Conservation (phyloP, 176 grass and related monocot genomes). For the Metroxylon sagu region DNA sequence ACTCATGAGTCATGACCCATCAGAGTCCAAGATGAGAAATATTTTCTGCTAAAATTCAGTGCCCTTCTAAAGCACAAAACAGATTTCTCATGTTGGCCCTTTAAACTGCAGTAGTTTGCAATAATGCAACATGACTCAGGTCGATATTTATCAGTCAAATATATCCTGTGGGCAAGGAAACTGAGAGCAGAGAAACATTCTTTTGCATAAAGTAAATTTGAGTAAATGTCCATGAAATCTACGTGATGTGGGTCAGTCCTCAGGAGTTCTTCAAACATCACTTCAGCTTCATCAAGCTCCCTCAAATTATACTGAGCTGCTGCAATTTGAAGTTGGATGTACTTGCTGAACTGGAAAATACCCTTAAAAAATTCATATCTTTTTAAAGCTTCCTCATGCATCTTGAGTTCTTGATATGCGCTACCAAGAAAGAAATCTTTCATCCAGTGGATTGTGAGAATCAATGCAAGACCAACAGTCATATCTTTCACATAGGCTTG, state of each 20-base stretch:
- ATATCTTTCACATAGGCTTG: no score
- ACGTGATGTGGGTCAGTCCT: constrained; percentile 84
- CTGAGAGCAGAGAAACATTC: constrained; percentile 79
- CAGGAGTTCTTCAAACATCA: constrained; percentile 95
- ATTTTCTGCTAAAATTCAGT: constrained; percentile 86
- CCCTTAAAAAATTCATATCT: constrained; percentile 65
- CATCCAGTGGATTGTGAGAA: constrained; percentile 97
- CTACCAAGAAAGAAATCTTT: constrained; percentile 94
- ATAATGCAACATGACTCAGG: constrained; percentile 97
- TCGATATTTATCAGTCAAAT: constrained; percentile 92
- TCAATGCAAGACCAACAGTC: constrained; percentile 19
- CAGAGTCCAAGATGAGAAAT: constrained; percentile 92
- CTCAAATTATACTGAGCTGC: constrained; percentile 78
- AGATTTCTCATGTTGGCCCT: constrained; percentile 89
- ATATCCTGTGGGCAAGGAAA: constrained; percentile 94
- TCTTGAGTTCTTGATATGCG: constrained; percentile 85
- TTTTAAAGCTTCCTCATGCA: constrained; percentile 83
- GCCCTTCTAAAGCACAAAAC: constrained; percentile 81
- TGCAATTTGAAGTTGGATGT: constrained; percentile 94
- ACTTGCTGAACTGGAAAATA: constrained; percentile 60
- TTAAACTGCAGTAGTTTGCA: constrained; percentile 98
- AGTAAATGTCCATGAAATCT: constrained; percentile 92
- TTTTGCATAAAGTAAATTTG: constrained; percentile 92
- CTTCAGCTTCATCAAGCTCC: constrained; percentile 88
- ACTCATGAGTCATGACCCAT: constrained; percentile 99